Evolutionary conservation across 2,329 filamentous ascomycete genomes (phyloP).

Genomic region (Bipolaris oryzae): DNA sequence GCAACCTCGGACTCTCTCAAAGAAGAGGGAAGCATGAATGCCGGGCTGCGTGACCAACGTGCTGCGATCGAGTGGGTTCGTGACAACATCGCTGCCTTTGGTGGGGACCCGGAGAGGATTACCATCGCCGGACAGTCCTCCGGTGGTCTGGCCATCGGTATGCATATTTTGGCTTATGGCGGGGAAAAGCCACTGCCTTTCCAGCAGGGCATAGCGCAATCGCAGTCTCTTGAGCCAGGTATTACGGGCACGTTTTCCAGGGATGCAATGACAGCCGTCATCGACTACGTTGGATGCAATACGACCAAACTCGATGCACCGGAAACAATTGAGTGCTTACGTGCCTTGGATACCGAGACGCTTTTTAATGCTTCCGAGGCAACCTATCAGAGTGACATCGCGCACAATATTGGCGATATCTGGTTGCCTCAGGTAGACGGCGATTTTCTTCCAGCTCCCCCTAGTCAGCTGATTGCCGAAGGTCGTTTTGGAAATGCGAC

Average conservation of each 20-base stretch:
- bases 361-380: conserved; percentile 54
- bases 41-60: conserved; percentile 49
- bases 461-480: conserved; percentile 50
- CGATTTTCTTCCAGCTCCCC: conserved; percentile 56
- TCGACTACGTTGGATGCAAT: conserved; percentile 54
- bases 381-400: conserved; percentile 50
- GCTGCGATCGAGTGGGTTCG: conserved; percentile 49
- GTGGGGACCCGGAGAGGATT: conserved; percentile 44
- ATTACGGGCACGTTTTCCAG: conserved; percentile 55
- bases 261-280: conserved; percentile 54
- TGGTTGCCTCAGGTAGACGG: conserved; percentile 59
- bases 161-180: conserved; percentile 46
- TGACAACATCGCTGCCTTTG: conserved; percentile 45
- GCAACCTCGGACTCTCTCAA: conserved; percentile 42
- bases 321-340: conserved; percentile 56
- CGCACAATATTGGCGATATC: conserved; percentile 54
- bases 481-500: conserved; percentile 53
- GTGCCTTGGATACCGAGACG: conserved; percentile 50
- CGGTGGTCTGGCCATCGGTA: conserved; percentile 39
- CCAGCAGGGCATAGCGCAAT: conserved; percentile 49
- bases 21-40: conserved; percentile 44
- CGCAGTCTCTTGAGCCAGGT: conserved; percentile 59
- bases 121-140: conserved; percentile 51
- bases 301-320: conserved; percentile 47
- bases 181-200: conserved; percentile 38